Base-by-base conservation (phyloP, 805 yeast species). In the Barnettozyma salicaria region DNA sequence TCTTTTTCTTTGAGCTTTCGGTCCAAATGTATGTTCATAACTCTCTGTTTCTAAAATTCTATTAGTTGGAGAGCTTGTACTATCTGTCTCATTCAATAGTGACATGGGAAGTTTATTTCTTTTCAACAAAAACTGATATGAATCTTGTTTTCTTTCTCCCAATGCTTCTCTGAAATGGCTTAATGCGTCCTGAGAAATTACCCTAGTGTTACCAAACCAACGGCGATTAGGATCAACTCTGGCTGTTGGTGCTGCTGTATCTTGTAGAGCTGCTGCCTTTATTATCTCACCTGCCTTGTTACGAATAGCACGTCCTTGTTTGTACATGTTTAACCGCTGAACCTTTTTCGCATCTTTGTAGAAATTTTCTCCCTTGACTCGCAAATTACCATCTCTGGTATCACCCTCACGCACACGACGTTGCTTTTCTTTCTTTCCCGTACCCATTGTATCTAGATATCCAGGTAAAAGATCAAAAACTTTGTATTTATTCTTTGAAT, bases 201-300 rank as follows among this genome's bases (percentile, higher is more conserved):
- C 98, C 56, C 98, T 76, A 11, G 98, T 87, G 63, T 88, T 92
- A 33, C 96, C 96, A 58, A 92, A 92, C 98, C 97, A 90, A 57
- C 94, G 77, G 60, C 96, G 76, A 61, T 90, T 90, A 6, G 98
- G 97, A 57, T 86, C 96, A 30, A 90, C 94, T 43, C 98, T 72
- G 2, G 97, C 97, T 46, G 69, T 76, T 11, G 97, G 97, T 20
- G 84, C 70, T 45, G 87, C 89, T 4, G 87, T 78, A 49, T 84
- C 80, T 60, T 90, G 98, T 40, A 90, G 72, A 20, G 77, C 79
- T 14, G 97, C 97, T 30, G 95, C 96, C 56, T 76, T 71, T 37
- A 87, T 72, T 41, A 89, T 73, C 22, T 88, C 96, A 55, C 97
- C 97, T 45, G 76, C 70, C 35, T 87, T 86, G 58, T 89, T 86